Base-by-base conservation (phyloP, 306 rosid species). In the Trifolium pratense region DNA sequence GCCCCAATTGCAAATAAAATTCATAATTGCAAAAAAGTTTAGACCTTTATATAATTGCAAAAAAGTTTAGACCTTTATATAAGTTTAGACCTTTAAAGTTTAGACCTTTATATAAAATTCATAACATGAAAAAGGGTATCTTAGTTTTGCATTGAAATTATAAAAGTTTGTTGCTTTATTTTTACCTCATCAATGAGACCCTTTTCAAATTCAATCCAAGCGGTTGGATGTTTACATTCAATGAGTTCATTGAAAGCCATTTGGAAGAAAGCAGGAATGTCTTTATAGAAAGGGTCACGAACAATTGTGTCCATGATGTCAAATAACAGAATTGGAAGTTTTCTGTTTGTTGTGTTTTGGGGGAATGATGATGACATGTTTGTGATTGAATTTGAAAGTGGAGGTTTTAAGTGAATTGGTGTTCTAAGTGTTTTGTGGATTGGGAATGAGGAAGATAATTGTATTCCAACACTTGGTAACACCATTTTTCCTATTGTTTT, bases 291-390 rank as follows among this genome's bases (percentile, higher is more conserved):
- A 46, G 99, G 99, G 86, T 94, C 99, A 6, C 93, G 97, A 80
- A 94, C 97, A 69, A 94, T 37, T 46, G 99, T 94, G 61, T 86
- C 96, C 97, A 94, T 94, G 76, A 94, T 84, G 78, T 94, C 99
- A 49, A 94, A 94, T n/a, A 94, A 86, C 29, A 94, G 82, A 59
- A 94, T 49, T 16, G 99, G 99, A 64, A 88, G 88, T 78, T 87
- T 94, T 75, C 88, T 81, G 67, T 23, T 66, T 61, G 76, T 66
- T 61, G 76, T 56, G 62, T 56, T 56, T 23, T 56, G 23, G 16
- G 34, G 34, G 3, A 56, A 43, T 29, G 66, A 20, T 67, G 66
- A 20, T 67, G 75, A 9, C 81, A 81, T 75, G 78, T 61, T 75
- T 70, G 74, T 64, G 74, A 64, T 43, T 70, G 78, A 59, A 49